Conservation (phyloP, 2,329 filamentous ascomycete species). For the Pseudogymnoascus sp. region DNA sequence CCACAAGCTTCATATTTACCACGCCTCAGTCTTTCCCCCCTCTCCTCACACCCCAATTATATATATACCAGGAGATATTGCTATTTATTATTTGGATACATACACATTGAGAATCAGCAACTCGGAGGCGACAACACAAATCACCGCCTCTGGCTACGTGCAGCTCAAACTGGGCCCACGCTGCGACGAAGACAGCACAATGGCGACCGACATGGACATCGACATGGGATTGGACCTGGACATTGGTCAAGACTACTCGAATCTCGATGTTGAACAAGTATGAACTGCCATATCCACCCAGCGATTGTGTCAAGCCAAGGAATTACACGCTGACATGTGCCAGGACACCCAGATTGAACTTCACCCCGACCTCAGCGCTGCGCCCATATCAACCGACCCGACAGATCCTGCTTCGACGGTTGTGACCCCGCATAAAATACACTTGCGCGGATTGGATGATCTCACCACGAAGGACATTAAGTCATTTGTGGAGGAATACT, state of each 20-base stretch:
- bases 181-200: conserved; percentile 9
- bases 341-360: conserved; percentile 4
- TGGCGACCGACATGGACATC: conserved; percentile 54
- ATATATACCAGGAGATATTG: not conserved
- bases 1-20: not conserved
- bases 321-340: conserved; percentile 1
- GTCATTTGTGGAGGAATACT: conserved; percentile 64
- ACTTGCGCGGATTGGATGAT: conserved; percentile 74
- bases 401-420: not conserved
- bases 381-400: not conserved
- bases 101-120: not conserved
- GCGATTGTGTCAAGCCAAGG: conserved; percentile 17
- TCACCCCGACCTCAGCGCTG: not conserved
- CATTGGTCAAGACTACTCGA: conserved; percentile 35
- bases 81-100: not conserved
- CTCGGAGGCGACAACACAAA: not conserved
- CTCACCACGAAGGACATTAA: conserved; percentile 75
- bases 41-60: not conserved
- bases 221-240: conserved; percentile 61
- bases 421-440: conserved; percentile 56
- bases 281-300: conserved; percentile 22
- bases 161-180: not conserved
- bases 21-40: not conserved
- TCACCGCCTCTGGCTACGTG: not conserved
- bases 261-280: conserved; percentile 13